phyloP scores from a whole-genome alignment of 1,284 basidiomycete genomes.

The Naganishia sp. region DNA sequence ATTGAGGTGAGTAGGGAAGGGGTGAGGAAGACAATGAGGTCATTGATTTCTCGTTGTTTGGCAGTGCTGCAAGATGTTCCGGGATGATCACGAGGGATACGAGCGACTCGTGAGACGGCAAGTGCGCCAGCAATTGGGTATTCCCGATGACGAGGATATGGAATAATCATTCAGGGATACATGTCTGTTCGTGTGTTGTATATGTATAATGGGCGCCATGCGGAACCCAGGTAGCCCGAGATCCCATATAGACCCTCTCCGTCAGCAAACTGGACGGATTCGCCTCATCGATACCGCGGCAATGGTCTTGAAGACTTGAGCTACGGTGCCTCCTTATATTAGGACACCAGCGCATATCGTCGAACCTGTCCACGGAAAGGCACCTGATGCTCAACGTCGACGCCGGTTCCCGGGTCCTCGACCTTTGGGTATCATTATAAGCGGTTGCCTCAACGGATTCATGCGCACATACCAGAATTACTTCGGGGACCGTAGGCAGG shows the following conservation, averaged over 20 bases:
- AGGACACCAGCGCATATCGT: no score
- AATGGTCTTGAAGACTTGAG: no score
- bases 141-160: conserved; percentile 39
- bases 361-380: background rate
- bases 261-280: no score
- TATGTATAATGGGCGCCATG: background rate
- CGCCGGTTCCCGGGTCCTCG: conserved; percentile 17
- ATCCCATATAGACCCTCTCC: no score
- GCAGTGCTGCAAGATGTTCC: conserved; percentile 87
- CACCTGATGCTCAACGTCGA: background rate
- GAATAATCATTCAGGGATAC: background rate
- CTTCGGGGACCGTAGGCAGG: conserved; percentile 14
- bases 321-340: no score
- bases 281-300: no score
- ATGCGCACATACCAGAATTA: conserved; percentile 5
- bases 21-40: conserved; percentile 24
- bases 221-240: background rate
- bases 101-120: conserved; percentile 57
- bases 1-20: conserved; percentile 79
- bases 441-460: background rate
- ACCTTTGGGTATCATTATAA: background rate
- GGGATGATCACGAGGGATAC: conserved; percentile 70
- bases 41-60: conserved; percentile 3
- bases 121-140: conserved; percentile 56
- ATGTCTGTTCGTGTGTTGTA: conserved; percentile 5